A percentile compares a stretch with the other conserved stretches of the same genome.
Conservation (phyloP, 768 basidiomycete genomes). For the Botryobasidium botryosum region DNA sequence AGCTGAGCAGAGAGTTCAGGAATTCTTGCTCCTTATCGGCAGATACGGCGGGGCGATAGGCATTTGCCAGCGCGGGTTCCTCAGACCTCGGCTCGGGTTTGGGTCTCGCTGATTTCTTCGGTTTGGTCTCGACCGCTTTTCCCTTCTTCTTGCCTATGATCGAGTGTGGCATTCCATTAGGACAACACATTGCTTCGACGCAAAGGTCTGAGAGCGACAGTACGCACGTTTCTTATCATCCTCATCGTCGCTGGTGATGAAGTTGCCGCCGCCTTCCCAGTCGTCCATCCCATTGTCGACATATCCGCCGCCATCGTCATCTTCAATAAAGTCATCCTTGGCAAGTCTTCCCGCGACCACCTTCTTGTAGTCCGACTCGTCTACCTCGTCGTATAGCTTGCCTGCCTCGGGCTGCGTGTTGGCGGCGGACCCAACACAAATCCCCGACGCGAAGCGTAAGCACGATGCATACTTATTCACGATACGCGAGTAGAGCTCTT, state of each 20-base stretch:
- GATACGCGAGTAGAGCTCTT: too few species aligned
- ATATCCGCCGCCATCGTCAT: constrained; percentile 83
- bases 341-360: constrained; percentile 74
- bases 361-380: constrained; percentile 43
- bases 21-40: constrained; percentile 77
- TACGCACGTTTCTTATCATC: constrained; percentile 19
- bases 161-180: constrained; percentile 6
- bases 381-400: constrained; percentile 15
- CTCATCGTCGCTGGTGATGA: constrained; percentile 8
- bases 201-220: not conserved
- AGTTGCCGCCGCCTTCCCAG: constrained; percentile 38
- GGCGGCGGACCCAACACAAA: too few species aligned
- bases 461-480: too few species aligned
- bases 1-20: constrained; percentile 64
- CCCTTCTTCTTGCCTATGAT: constrained; percentile 26
- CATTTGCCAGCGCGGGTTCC: constrained; percentile 39
- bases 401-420: too few species aligned
- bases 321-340: constrained; percentile 85
- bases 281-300: constrained; percentile 96
- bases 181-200: constrained; percentile 7
- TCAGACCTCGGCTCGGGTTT: constrained; percentile 36
- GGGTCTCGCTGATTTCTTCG: constrained; percentile 30
- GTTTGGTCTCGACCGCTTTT: constrained; percentile 20
- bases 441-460: too few species aligned
- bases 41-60: constrained; percentile 62